These are phyloP conservation scores for Crassisporium funariophilum DNA, from an alignment of 768 basidiomycete genomes.

Conservation along the genomic window DNA sequence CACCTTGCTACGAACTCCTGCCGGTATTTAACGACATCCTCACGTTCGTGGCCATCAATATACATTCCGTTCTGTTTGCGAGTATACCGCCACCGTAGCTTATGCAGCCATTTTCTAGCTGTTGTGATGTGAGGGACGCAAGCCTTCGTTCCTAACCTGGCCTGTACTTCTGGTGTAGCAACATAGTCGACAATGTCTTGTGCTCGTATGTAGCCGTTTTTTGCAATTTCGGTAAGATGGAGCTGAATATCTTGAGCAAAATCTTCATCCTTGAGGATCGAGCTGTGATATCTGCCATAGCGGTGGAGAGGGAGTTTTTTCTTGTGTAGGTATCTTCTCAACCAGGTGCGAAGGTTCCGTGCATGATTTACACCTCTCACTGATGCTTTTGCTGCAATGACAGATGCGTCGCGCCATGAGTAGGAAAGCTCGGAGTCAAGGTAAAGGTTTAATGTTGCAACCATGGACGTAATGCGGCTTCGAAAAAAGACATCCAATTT, in stretches of 20 bases:
- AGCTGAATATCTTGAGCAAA: constrained; percentile 24
- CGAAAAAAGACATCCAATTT: constrained; percentile 31
- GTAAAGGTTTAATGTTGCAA: constrained; percentile 33
- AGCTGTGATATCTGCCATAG: constrained; percentile 16
- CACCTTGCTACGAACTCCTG: constrained; percentile 23
- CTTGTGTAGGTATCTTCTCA: constrained; percentile 20
- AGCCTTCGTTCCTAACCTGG: constrained; percentile 12
- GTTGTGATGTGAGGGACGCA: constrained; percentile 24
- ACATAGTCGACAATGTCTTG: constrained; percentile 32
- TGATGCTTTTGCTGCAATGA: constrained; percentile 24
- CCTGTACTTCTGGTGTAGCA: constrained; percentile 21
- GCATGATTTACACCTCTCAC: constrained; percentile 28
- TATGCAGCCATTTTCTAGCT: constrained; percentile 32
- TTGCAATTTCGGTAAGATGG: constrained; percentile 25
- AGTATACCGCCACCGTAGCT: constrained; percentile 30
- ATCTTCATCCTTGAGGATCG: constrained; percentile 35
- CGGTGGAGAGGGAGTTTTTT: constrained; percentile 26
- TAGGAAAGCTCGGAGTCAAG: constrained; percentile 30
- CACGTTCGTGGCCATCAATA: constrained; percentile 36
- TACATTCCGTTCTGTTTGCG: constrained; percentile 32
- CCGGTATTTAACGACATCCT: constrained; percentile 39
- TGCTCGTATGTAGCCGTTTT: constrained; percentile 24
- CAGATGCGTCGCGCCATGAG: constrained; percentile 33
- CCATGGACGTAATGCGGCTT: constrained; percentile 28
- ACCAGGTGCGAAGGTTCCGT: constrained; percentile 30